Evolutionary conservation across 2,329 filamentous ascomycete species (phyloP).

Genomic region (Penicillium sp.): DNA sequence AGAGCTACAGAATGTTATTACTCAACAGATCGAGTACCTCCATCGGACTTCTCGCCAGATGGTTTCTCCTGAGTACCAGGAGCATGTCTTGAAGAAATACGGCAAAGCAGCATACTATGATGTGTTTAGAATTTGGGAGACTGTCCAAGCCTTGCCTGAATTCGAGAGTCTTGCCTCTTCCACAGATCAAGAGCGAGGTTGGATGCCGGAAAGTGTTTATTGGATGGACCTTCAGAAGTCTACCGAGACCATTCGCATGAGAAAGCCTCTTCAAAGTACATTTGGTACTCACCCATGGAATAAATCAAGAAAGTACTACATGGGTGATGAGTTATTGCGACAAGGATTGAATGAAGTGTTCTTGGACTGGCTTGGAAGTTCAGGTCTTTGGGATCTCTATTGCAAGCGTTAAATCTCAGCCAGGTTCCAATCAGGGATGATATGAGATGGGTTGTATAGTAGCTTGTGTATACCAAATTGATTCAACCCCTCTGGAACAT

Average conservation of each 20-base stretch:
- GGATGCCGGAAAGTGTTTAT: conserved; percentile 10
- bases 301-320: conserved; percentile 4
- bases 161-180: conserved; percentile 8
- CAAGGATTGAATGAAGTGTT: conserved; percentile 16
- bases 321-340: conserved; percentile 16
- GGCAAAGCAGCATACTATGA: conserved; percentile 14
- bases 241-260: conserved; percentile 7
- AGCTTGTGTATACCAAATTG: too few species aligned
- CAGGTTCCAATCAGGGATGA: too few species aligned
- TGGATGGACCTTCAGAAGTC: conserved; percentile 14
- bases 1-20: conserved; percentile 2
- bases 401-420: neutral
- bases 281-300: conserved; percentile 2
- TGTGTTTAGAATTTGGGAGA: conserved; percentile 10
- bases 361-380: conserved; percentile 11
- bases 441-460: too few species aligned
- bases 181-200: conserved; percentile 5
- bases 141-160: conserved; percentile 4
- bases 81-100: conserved; percentile 4
- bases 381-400: conserved; percentile 11
- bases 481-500: too few species aligned
- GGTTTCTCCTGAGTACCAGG: conserved; percentile 7
- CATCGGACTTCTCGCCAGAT: conserved; percentile 15
- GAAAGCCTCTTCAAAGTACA: conserved; percentile 4
- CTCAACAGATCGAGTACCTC: conserved; percentile 12